A percentile compares a stretch with the other conserved stretches of the same genome.
These are phyloP conservation scores for Ganoderma resinaceum DNA, from an alignment of 1,284 basidiomycete genomes.

Conservation along the genomic window DNA sequence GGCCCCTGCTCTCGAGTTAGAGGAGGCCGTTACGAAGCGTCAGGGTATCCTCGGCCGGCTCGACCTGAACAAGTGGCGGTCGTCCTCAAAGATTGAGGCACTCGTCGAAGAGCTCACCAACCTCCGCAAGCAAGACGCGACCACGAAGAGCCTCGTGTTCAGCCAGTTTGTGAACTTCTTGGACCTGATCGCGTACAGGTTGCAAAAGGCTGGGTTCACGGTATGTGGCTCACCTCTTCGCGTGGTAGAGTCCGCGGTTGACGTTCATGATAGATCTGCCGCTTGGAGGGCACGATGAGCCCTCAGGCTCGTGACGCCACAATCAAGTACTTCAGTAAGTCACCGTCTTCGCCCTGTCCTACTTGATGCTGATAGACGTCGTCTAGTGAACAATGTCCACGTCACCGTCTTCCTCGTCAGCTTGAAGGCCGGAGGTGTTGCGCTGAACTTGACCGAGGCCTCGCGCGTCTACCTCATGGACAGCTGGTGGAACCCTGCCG, in stretches of 20 bases:
- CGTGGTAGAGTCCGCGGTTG: background rate
- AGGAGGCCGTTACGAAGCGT: conserved; percentile 70
- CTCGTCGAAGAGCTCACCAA: conserved; percentile 93
- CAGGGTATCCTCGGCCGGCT: conserved; percentile 96
- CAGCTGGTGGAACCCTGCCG: conserved; percentile 93
- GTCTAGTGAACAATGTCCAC: conserved; percentile 86
- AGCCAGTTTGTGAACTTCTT: conserved; percentile 93
- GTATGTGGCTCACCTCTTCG: conserved; percentile 49
- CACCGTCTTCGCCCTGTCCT: background rate
- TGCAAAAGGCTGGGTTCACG: conserved; percentile 91
- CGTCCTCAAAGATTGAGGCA: conserved; percentile 97
- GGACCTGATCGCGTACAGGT: conserved; percentile 90
- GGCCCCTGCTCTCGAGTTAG: conserved; percentile 86
- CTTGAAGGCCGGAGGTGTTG: conserved; percentile 96
- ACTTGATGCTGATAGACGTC: conserved; percentile 11
- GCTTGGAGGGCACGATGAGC: conserved; percentile 96
- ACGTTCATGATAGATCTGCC: conserved; percentile 74
- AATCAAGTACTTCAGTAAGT: conserved; percentile 91
- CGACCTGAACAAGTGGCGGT: conserved; percentile 90
- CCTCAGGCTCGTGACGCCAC: conserved; percentile 96
- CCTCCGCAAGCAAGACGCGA: conserved; percentile 84
- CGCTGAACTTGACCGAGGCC: conserved; percentile 92
- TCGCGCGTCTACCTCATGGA: conserved; percentile 93
- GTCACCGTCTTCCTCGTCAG: conserved; percentile 97
- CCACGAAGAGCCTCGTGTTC: conserved; percentile 97